Base-by-base conservation (phyloP, 2,329 filamentous ascomycete species). In the Sclerotinia spermophila region DNA sequence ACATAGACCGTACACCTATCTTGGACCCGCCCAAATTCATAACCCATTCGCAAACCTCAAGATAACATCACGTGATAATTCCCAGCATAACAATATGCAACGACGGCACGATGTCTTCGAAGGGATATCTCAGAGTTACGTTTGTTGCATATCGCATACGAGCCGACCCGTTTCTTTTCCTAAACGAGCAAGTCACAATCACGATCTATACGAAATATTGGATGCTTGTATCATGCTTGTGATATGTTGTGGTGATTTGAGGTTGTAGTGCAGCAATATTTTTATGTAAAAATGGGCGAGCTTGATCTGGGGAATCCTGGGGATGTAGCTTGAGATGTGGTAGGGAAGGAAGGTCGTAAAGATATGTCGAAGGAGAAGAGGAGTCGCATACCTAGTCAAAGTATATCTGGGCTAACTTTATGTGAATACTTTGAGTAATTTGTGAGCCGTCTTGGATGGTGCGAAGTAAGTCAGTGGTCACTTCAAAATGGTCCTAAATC, bases 71-170 rank as follows among this genome's bases (percentile, higher is more conserved):
- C 60, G 60, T 48, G 60, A 48, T 17, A 11, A 45, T 24, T 51
- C 1, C 8, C 33, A 6, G 15, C 15, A 38, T 21, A n/a, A 64
- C 8, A 51, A 1, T 17, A 27, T 65, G 7, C 44, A 38, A 38
- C 44, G 15, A 17, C 24, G 61, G 44, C 44, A 65, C 24, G 44
- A 51, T 27, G 2, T 27, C 15, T 38, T 51, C 8, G n/a, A n/a
- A 27, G 44, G 5, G 61, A 38, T 5, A 61, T 45, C 40, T 45
- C n/a, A 44, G 59, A n/a, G 59, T 45, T 45, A 44, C 40, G 45
- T 65, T 65, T 65, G 61, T 65, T 64, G 61, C 61, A 51, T 48
- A 38, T 48, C 61, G 30, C 19, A 64, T 64, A 64, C 61, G 61
- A 64, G 61, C 61, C 61, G 61, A 64, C 61, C 61, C 61, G 61